Evolutionary conservation across 352 stramenopile genomes (phyloP).

Genomic region (Pythium aquatile): DNA sequence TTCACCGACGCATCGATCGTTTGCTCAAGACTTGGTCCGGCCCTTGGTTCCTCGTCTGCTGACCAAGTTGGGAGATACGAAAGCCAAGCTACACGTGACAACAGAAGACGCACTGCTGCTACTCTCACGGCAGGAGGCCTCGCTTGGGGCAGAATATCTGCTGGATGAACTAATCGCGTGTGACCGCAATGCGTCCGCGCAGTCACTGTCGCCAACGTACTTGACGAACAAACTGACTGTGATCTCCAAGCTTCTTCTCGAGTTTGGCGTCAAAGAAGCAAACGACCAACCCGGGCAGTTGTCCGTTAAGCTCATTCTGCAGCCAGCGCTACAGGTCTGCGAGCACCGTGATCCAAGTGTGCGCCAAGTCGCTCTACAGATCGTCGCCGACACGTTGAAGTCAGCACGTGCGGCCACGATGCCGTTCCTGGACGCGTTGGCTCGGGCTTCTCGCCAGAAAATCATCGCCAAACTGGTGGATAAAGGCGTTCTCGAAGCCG

Average conservation of each 20-base stretch:
- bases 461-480: constrained; percentile 82
- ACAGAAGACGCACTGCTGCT: constrained; percentile 76
- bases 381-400: constrained; percentile 67
- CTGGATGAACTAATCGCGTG: constrained; percentile 71
- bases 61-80: constrained; percentile 73
- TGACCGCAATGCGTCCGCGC: constrained; percentile 52
- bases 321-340: constrained; percentile 61
- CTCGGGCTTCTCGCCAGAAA: constrained; percentile 66
- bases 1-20: constrained; percentile 8
- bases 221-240: constrained; percentile 70
- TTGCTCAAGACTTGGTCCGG: constrained; percentile 49
- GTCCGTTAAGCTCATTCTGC: constrained; percentile 64
- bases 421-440: constrained; percentile 68
- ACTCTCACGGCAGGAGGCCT: constrained; percentile 53
- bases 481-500: constrained; percentile 60
- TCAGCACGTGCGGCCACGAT: constrained; percentile 55
- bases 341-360: constrained; percentile 78
- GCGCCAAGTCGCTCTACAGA: constrained; percentile 57
- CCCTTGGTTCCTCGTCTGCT: constrained; percentile 72
- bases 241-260: constrained; percentile 71
- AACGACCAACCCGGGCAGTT: constrained; percentile 35
- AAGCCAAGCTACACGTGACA: constrained; percentile 62
- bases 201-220: constrained; percentile 56
- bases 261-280: constrained; percentile 72
- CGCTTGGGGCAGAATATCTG: constrained; percentile 66